These are phyloP conservation scores for Arthrobotrys entomopaga DNA, from an alignment of 2,329 filamentous ascomycete genomes.

Conservation along the genomic window DNA sequence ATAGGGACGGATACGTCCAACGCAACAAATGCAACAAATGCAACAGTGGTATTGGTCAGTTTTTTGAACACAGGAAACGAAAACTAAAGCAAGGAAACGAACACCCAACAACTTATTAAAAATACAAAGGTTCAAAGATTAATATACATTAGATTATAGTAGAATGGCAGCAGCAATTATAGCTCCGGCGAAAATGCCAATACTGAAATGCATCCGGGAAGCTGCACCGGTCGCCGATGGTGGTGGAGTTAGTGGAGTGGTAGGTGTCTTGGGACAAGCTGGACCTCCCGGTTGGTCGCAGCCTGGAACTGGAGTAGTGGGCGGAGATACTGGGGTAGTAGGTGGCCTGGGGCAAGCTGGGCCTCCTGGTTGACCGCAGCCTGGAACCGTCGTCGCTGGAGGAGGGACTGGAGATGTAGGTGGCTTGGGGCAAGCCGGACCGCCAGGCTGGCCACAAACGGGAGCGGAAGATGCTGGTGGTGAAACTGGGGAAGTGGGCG, in stretches of 20 bases:
- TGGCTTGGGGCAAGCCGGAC: conserved; percentile 17
- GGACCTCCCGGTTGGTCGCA: conserved; percentile 20
- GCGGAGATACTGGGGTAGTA: conserved; percentile 8
- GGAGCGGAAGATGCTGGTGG: conserved; percentile 6
- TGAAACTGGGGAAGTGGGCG: neutral
- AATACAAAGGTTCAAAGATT: neutral
- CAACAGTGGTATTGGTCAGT: too few species aligned
- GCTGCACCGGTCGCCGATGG: conserved; percentile 34
- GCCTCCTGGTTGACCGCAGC: conserved; percentile 18
- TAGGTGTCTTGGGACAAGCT: conserved; percentile 19
- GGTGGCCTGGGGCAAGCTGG: conserved; percentile 29
- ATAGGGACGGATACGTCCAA: too few species aligned
- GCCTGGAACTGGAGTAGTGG: neutral
- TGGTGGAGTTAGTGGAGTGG: conserved; percentile 10
- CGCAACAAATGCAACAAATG: too few species aligned
- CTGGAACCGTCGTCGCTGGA: conserved; percentile 1
- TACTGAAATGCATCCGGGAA: conserved; percentile 35
- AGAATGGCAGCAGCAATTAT: conserved; percentile 26
- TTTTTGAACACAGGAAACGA: too few species aligned
- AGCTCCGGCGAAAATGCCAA: conserved; percentile 30
- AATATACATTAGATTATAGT: conserved; percentile 31
- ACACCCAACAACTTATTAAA: neutral
- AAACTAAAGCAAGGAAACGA: too few species aligned
- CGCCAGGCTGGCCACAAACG: conserved; percentile 18
- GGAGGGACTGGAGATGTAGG: conserved; percentile 2